phyloP scores from a whole-genome alignment of 2,329 filamentous ascomycete species.

The Cercospora berteroae region DNA sequence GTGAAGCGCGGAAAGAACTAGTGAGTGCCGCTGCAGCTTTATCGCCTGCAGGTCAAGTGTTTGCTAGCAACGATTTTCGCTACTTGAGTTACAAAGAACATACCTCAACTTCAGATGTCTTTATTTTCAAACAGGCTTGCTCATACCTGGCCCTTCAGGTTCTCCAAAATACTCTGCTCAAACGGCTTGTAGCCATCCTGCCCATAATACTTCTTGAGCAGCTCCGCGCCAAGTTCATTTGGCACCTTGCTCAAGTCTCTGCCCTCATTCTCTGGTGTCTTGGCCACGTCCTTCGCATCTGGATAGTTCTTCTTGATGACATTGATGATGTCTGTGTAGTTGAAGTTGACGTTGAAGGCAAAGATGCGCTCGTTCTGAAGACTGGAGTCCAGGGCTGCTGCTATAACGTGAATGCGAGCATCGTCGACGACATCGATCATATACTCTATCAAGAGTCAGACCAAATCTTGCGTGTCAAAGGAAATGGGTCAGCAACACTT shows the following conservation, averaged over 20 bases:
- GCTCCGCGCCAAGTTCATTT: conserved; percentile 30
- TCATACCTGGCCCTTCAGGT: conserved; percentile 22
- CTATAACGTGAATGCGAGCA: conserved; percentile 55
- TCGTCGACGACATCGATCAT: conserved; percentile 51
- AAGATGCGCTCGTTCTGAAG: conserved; percentile 55
- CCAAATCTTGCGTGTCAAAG: conserved; percentile 1
- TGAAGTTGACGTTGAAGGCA: conserved; percentile 51
- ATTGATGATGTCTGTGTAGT: conserved; percentile 46
- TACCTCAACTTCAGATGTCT: not conserved
- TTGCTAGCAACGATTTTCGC: not conserved
- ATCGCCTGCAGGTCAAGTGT: not conserved
- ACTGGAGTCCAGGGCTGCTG: conserved; percentile 45
- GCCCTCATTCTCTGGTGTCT: conserved; percentile 22
- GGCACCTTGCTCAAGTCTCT: conserved; percentile 31
- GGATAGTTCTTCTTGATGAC: conserved; percentile 44
- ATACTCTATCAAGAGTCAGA: conserved; percentile 30
- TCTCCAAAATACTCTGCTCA: conserved; percentile 31
- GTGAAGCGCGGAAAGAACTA: not conserved
- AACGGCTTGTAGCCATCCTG: conserved; percentile 30
- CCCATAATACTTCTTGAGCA: conserved; percentile 35
- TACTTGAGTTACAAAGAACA: not conserved
- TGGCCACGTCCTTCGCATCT: conserved; percentile 29
- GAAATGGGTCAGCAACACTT: not conserved
- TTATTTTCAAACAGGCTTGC: too few species aligned
- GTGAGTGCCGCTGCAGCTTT: not conserved